These are phyloP conservation scores for Xylariales sp. DNA, from an alignment of 2,329 filamentous ascomycete species.

Conservation along the genomic window DNA sequence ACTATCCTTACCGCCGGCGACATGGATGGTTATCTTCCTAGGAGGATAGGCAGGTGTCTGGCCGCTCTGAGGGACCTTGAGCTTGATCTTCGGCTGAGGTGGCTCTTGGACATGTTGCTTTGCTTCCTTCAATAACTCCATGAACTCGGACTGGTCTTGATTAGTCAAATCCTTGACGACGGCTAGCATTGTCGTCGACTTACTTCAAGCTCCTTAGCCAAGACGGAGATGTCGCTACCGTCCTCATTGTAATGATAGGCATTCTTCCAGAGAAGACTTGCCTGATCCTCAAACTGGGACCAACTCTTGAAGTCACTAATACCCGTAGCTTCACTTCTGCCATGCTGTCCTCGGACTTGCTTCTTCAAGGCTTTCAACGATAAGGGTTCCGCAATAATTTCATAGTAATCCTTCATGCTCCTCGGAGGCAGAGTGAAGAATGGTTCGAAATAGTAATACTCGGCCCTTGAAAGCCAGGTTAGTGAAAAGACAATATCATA, in stretches of 20 bases:
- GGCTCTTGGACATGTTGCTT: constrained; percentile 70
- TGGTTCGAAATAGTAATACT: constrained; percentile 65
- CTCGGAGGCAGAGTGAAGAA: constrained; percentile 77
- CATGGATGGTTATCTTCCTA: constrained; percentile 68
- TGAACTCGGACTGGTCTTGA: constrained; percentile 57
- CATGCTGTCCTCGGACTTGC: constrained; percentile 67
- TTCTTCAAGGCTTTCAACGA: constrained; percentile 76
- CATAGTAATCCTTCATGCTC: constrained; percentile 78
- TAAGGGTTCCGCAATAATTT: constrained; percentile 74
- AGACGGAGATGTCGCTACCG: constrained; percentile 73
- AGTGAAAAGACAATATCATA: neutral
- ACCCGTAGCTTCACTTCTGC: constrained; percentile 59
- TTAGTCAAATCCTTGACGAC: too few relatives aligned
- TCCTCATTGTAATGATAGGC: constrained; percentile 89
- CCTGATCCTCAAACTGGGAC: constrained; percentile 74
- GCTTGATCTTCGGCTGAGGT: constrained; percentile 70
- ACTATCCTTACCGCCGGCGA: constrained; percentile 52
- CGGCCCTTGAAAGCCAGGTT: constrained; percentile 45
- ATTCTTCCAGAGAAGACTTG: constrained; percentile 81
- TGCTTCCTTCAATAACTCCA: constrained; percentile 63
- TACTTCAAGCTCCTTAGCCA: constrained; percentile 78
- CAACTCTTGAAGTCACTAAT: constrained; percentile 72
- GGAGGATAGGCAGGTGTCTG: constrained; percentile 40
- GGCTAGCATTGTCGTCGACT: too few relatives aligned
- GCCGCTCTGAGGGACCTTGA: constrained; percentile 57